A percentile compares a stretch with the other conserved stretches of the same genome.
These are phyloP conservation scores for Microbotryum violaceum DNA, from an alignment of 1,284 basidiomycete species.

Conservation along the genomic window DNA sequence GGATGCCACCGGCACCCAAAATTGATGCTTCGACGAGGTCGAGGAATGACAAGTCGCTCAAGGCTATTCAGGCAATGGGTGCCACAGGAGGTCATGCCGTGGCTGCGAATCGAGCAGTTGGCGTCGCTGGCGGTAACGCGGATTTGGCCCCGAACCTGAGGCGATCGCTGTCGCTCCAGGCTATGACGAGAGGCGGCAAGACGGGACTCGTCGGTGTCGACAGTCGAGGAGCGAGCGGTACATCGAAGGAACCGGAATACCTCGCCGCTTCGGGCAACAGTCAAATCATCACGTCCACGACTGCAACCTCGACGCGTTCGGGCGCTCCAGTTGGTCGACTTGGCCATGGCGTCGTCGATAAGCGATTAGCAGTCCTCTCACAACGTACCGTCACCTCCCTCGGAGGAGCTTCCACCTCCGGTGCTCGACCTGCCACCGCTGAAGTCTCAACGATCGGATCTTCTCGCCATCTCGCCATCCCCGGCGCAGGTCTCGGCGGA, in stretches of 20 bases:
- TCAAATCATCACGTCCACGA: conserved; percentile 80
- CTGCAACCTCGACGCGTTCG: conserved; percentile 61
- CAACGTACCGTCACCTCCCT: conserved; percentile 39
- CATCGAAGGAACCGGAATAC: conserved; percentile 45
- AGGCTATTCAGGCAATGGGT: background rate
- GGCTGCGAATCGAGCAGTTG: no score
- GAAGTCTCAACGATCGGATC: background rate
- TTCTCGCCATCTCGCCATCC: no score
- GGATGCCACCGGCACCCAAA: background rate
- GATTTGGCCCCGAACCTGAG: conserved; percentile 14
- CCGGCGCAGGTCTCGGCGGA: no score
- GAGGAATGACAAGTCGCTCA: background rate
- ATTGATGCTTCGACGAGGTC: background rate
- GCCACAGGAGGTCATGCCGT: background rate
- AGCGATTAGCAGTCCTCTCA: conserved; percentile 34
- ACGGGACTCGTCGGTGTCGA: background rate
- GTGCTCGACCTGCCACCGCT: conserved; percentile 1
- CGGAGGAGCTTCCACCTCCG: conserved; percentile 22
- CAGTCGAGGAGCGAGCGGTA: conserved; percentile 1
- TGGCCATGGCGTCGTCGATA: conserved; percentile 26
- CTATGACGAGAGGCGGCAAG: conserved; percentile 2
- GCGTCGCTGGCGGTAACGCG: no score
- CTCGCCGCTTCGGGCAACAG: conserved; percentile 92
- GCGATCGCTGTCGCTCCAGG: conserved; percentile 22
- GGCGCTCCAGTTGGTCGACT: conserved; percentile 27